Base-by-base conservation (phyloP, 495 filamentous ascomycete species). In the Extremus antarcticus region DNA sequence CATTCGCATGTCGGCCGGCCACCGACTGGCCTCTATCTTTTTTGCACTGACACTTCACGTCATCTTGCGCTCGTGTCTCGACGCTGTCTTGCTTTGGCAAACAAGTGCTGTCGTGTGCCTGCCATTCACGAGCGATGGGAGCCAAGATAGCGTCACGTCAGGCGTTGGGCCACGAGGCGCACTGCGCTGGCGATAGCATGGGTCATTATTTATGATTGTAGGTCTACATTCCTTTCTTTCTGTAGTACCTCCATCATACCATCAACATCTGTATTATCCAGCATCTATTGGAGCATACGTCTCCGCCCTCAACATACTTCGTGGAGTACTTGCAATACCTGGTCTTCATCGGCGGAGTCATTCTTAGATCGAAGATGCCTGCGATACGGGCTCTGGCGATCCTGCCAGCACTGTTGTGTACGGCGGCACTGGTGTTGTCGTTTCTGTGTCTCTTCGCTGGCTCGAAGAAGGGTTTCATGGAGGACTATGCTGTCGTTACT, bases 371-470 rank as follows among this genome's bases (percentile, higher is more conserved):
- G 41, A 45, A 45, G 41, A 21, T 51, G 21, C 35, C 10, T 43
- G 54, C 19, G 7, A 61, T 72, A 68, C 67, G 72, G 29, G 49
- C 63, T 0, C 49, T 63, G 19, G 71, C 68, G n/a, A 22, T 75
- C n/a, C 39, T 76, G 21, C 74, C 76, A 0, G 60, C 71, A 2
- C 49, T 75, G 21, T 63, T 74, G 51, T 75, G 75, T 15, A 73
- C 83, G 24, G 76, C 73, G 17, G 79, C 81, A 39, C 83, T 90
- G 61, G 74, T 90, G 43, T 71, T 91, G 35, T 75, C 75, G 15
- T 71, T 88, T 58, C 69, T 89, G 39, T 83, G 81, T 35, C 75
- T 91, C 54, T 82, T 90, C 58, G 83, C 87, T 2, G 87, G 87
- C 29, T 70, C 75, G 9, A 75, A 77, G 58, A 75, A 68, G 53